A percentile compares a stretch with the other conserved stretches of the same genome.
Evolutionary conservation across 2,329 filamentous ascomycete species (phyloP).

Genomic region (Calycina herbarum): DNA sequence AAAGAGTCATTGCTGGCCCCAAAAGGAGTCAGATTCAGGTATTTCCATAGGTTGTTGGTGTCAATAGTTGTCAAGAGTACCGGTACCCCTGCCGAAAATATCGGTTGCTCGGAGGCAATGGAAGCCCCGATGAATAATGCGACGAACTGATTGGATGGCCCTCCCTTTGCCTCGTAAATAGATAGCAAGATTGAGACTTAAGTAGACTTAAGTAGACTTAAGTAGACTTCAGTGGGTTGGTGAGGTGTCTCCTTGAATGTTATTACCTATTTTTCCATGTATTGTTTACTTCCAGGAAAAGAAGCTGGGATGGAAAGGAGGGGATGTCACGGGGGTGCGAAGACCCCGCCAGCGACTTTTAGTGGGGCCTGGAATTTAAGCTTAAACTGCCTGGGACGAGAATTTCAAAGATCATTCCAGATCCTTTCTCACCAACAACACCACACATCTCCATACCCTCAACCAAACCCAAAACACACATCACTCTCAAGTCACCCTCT

Average conservation of each 20-base stretch:
- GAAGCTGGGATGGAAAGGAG: neutral
- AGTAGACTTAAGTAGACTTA: too few relatives aligned
- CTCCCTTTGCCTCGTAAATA: neutral
- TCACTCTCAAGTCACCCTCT: neutral
- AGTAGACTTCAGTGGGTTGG: too few relatives aligned
- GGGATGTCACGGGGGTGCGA: neutral
- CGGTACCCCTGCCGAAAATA: conserved; percentile 5
- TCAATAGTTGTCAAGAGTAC: neutral
- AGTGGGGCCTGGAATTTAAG: conserved; percentile 5
- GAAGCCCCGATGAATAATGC: conserved; percentile 1
- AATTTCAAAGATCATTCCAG: conserved; percentile 14
- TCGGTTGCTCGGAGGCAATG: conserved; percentile 7
- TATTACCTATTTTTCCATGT: neutral
- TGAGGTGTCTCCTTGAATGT: neutral
- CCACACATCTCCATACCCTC: neutral
- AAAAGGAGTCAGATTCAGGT: neutral
- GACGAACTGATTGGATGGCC: neutral
- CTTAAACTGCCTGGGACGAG: conserved; percentile 4
- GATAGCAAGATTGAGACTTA: neutral
- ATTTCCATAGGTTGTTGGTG: neutral
- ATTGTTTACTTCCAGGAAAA: neutral
- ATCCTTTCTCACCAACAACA: conserved; percentile 1
- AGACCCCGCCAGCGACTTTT: conserved; percentile 10
- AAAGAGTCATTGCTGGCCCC: neutral
- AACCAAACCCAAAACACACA: neutral